Base-by-base conservation (phyloP, 2,329 filamentous ascomycete genomes). In the Hymenoscyphus infarciens region DNA sequence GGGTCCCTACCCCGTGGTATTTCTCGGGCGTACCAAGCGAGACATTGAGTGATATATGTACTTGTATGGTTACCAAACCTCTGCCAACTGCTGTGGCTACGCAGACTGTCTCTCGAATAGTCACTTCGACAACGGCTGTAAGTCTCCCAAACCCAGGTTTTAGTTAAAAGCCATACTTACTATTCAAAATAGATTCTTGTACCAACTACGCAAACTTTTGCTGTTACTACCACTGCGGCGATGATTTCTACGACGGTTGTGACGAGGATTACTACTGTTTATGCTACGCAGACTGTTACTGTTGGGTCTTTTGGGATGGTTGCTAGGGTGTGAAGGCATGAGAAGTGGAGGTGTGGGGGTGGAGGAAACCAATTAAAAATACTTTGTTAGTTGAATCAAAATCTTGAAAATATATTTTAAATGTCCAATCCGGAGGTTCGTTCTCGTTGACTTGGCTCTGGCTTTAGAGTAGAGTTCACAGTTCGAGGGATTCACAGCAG, bases 31-130 rank as follows among this genome's bases (percentile, higher is more conserved):
- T 61, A 6, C 52, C 59, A 27, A 11, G 10, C 5, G 49, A 56
- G 10, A 42, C 19, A 5, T 45, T 61, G 16, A 42, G 31, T 22
- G 52, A 55, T 39, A 61, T 61, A 13, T 61, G 59, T 42, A 45
- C 59, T 31, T 61, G 59, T 33, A 61, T 61, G 22, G 52, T 61
- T 1, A 61, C 59, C 4, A 33, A 27, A 27, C 59, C 59, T 19
- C 4, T 45, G 13, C 59, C 55, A 11, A 33, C 29, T 5, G 33
- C 33, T 25, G 33, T 39, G 10, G 55, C 33, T 15, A 57, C 55
- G 16, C 10, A 38, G 11, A 57, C 55, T 19, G 22, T 27, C 13
- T 13, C 52, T 2, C n/a, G 19, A 25, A 19, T 49, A 7, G 42
- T 49, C n/a, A 49, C 42, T 25, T 49, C 42, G 16, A 49, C 42